Evolutionary conservation across 2,329 filamentous ascomycete genomes (phyloP).

Genomic region (Trichoderma sp.): DNA sequence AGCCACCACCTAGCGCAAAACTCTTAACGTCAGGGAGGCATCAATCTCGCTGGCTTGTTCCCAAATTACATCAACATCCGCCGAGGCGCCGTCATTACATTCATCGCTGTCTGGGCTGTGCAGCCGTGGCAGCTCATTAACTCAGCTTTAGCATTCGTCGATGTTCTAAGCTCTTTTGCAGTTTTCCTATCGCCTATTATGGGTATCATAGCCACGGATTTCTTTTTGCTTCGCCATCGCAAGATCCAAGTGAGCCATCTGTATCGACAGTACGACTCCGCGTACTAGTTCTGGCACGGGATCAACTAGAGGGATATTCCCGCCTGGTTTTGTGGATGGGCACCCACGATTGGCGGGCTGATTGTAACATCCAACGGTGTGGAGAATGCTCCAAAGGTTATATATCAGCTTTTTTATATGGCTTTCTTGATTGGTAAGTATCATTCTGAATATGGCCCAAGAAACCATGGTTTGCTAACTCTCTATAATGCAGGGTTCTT

Average conservation of each 20-base stretch:
- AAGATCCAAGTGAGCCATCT: neutral
- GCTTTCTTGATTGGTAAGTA: neutral
- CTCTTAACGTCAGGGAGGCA: neutral
- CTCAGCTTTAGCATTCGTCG: neutral
- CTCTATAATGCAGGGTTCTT: neutral
- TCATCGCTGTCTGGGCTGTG: neutral
- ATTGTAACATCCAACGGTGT: neutral
- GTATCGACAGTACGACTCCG: neutral
- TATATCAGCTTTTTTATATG: neutral
- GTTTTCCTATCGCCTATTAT: neutral
- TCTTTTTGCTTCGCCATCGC: neutral
- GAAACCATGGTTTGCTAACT: neutral
- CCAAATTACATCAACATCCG: neutral
- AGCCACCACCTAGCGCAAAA: neutral
- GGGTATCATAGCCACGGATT: neutral
- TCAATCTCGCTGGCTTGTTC: neutral
- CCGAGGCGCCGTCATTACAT: neutral
- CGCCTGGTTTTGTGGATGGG: neutral
- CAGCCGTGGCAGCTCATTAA: neutral
- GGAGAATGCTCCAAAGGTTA: neutral
- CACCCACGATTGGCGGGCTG: neutral
- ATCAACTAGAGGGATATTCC: neutral
- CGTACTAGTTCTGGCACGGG: neutral
- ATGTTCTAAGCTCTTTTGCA: neutral
- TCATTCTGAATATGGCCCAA: neutral